phyloP scores from a whole-genome alignment of 257 asterid species.

The Rehmannia glutinosa region DNA sequence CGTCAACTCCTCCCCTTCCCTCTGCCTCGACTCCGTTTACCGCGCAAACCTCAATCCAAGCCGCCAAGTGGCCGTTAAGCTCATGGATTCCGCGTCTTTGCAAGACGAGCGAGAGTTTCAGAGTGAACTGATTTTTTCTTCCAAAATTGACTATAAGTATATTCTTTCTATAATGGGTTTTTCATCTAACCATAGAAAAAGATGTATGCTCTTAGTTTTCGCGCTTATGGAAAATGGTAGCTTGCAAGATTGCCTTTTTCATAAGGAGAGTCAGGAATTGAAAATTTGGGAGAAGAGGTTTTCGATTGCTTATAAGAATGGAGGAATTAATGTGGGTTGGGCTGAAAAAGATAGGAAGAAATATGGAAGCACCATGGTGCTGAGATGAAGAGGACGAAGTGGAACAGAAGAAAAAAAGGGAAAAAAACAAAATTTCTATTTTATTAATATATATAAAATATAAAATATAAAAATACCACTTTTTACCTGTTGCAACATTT shows the following conservation, averaged over 20 bases:
- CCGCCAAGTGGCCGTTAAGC: slow-evolving; percentile 52
- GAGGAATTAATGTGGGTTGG: too few species aligned
- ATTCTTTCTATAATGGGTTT: slow-evolving; percentile 47
- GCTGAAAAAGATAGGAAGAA: too few species aligned
- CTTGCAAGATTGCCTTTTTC: slow-evolving; percentile 72
- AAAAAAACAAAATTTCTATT: too few species aligned
- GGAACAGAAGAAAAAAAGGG: too few species aligned
- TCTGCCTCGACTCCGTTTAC: slow-evolving; percentile 56
- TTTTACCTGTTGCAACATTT: too few species aligned
- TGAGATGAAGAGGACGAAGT: too few species aligned
- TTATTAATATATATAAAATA: too few species aligned
- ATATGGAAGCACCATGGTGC: too few species aligned
- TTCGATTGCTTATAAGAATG: slow-evolving; percentile 43
- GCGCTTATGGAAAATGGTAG: slow-evolving; percentile 88
- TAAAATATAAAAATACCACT: too few species aligned
- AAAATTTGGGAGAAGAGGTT: slow-evolving; percentile 77
- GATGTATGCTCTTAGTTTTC: too few species aligned
- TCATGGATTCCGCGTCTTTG: slow-evolving; percentile 59
- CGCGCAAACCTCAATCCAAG: slow-evolving; percentile 34
- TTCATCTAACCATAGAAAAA: slow-evolving; percentile 39
- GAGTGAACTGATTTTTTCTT: slow-evolving; percentile 49
- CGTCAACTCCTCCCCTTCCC: slow-evolving; percentile 39
- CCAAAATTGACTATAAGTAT: slow-evolving; percentile 40
- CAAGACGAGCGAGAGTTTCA: slow-evolving; percentile 72
- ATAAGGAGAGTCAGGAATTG: slow-evolving; percentile 69